These are phyloP conservation scores for Lepidopterella palustris DNA, from an alignment of 495 filamentous ascomycete genomes.

Conservation along the genomic window DNA sequence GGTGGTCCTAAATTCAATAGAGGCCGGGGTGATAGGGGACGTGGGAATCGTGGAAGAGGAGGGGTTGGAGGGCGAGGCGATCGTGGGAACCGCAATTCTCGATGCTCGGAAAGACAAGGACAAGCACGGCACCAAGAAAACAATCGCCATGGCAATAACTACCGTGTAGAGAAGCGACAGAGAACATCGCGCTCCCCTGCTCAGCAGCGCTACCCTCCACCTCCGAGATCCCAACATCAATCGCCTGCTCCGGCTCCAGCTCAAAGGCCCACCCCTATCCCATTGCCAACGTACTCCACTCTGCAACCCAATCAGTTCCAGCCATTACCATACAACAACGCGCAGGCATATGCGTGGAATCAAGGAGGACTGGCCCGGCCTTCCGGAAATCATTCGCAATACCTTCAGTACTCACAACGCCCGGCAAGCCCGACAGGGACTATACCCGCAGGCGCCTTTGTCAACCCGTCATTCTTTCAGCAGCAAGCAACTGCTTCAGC, in stretches of 20 bases:
- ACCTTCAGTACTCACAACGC: conserved; percentile 1
- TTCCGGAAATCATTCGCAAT: neutral
- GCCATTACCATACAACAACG: neutral
- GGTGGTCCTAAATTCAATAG: conserved; percentile 8
- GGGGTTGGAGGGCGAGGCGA: conserved; percentile 39
- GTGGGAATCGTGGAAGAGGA: conserved; percentile 25
- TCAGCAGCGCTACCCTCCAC: neutral
- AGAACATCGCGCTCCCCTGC: neutral
- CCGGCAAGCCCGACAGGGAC: neutral
- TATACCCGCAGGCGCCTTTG: conserved; percentile 13
- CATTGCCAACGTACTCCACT: neutral
- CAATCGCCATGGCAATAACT: neutral
- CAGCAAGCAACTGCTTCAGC: neutral
- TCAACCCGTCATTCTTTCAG: conserved; percentile 15
- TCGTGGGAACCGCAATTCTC: conserved; percentile 3
- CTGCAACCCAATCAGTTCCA: neutral
- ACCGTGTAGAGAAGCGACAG: neutral
- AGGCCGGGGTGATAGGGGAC: conserved; percentile 20
- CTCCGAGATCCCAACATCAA: neutral
- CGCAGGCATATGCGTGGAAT: neutral
- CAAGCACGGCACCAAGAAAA: neutral
- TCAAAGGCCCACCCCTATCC: too few species aligned
- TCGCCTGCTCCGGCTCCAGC: neutral
- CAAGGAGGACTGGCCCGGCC: neutral
- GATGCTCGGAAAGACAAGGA: conserved; percentile 4